phyloP scores from a whole-genome alignment of 371 early-diverging fungal genomes.

The Mortierella sp. region DNA sequence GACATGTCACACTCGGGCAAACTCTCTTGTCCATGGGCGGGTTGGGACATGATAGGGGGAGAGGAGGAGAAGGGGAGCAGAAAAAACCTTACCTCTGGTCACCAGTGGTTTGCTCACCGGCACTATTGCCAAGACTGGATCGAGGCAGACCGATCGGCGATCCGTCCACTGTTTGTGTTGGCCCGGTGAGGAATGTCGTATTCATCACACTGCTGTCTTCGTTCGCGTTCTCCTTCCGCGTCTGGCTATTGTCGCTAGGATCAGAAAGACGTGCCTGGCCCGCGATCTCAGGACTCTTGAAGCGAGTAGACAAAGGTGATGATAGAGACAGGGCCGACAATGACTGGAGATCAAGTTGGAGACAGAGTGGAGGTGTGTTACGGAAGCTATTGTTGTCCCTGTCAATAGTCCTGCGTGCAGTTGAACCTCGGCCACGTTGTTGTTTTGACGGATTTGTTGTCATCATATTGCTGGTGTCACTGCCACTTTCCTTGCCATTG shows the following conservation, averaged over 20 bases:
- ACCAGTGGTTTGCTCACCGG: not conserved
- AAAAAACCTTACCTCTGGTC: not conserved
- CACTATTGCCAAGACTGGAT: not conserved
- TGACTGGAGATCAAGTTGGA: constrained; percentile 11
- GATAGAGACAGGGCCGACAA: constrained; percentile 13
- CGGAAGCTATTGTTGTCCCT: constrained; percentile 11
- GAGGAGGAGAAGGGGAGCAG: constrained; percentile 5
- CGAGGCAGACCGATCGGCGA: not conserved
- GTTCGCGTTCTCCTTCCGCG: not conserved
- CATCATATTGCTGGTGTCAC: constrained; percentile 5
- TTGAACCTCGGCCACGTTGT: constrained; percentile 5
- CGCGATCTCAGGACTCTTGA: not conserved
- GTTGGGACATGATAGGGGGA: constrained; percentile 1
- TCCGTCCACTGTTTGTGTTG: too few species aligned
- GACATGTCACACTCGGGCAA: constrained; percentile 6
- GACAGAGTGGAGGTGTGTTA: constrained; percentile 6
- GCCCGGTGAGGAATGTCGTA: too few species aligned
- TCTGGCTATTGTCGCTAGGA: not conserved
- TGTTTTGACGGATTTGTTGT: not conserved
- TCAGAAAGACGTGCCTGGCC: not conserved
- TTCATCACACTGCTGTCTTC: not conserved
- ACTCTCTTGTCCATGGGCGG: constrained; percentile 1
- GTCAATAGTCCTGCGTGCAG: not conserved
- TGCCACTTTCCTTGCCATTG: not conserved
- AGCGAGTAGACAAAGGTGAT: constrained; percentile 8